Evolutionary conservation across 176 grass and related monocot species (phyloP).

Genomic region (Carex kokanica): DNA sequence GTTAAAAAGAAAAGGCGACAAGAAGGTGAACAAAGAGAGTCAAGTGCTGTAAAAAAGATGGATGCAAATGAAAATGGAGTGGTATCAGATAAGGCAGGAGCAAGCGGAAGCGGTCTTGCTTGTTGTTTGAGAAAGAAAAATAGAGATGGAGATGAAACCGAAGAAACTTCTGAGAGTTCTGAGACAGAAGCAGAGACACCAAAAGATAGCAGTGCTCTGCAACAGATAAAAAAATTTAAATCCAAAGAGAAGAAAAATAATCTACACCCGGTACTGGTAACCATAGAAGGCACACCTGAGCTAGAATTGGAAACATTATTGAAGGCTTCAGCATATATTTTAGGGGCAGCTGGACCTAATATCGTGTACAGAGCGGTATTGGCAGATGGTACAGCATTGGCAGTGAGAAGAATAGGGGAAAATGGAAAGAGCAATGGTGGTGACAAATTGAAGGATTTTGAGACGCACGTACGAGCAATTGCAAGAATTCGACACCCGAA

Average conservation of each 20-base stretch:
- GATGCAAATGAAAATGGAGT: conserved; percentile 43
- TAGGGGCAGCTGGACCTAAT: conserved; percentile 53
- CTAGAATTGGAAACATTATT: conserved; percentile 80
- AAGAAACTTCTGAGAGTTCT: conserved; percentile 48
- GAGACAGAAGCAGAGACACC: conserved; percentile 35
- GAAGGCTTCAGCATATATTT: conserved; percentile 84
- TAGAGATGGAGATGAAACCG: conserved; percentile 45
- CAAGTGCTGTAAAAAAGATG: neutral
- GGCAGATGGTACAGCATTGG: conserved; percentile 48
- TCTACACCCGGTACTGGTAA: conserved; percentile 40
- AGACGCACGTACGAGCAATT: conserved; percentile 59
- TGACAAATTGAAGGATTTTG: conserved; percentile 61
- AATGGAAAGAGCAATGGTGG: conserved; percentile 31
- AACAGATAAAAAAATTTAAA: conserved; percentile 11
- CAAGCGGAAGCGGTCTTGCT: conserved; percentile 33
- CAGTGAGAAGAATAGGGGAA: conserved; percentile 75
- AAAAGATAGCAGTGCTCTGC: neutral
- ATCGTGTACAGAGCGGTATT: conserved; percentile 93
- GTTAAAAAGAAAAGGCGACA: conserved; percentile 48
- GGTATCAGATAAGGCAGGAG: conserved; percentile 30
- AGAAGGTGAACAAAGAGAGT: conserved; percentile 28
- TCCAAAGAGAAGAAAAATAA: conserved; percentile 27
- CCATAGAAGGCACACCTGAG: conserved; percentile 54
- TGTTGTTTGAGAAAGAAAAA: conserved; percentile 69
- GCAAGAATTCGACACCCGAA: conserved; percentile 60